Base-by-base conservation (phyloP, 2,329 filamentous ascomycete species). In the Parastagonospora avenae region DNA sequence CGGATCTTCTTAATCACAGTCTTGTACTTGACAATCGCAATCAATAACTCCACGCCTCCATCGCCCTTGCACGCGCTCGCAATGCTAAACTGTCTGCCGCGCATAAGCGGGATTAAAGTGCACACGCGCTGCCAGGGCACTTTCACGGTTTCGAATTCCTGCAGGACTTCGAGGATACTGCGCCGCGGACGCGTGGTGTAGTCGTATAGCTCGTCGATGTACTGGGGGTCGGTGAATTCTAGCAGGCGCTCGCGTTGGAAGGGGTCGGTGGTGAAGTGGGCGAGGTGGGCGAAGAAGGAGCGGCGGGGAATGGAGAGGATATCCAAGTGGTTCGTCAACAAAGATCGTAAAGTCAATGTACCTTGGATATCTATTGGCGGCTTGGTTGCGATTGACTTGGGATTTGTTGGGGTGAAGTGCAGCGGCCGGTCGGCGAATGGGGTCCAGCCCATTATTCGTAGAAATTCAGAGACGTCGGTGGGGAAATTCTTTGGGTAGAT, bases 51-150 rank as follows among this genome's bases (percentile, higher is more conserved):
- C 16, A 95, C 77, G 11, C 77, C 60, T 6, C 59, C 48, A 9
- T 56, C 39, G 0, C 16, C 31, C 2, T 54, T 53, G 5, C 86
- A 87, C 6, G 89, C 88, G 57, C 89, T 94, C 30, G 91, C 91
- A 54, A 97, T 92, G 72, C 92, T 97, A 70, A 96, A 99, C 63
- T 96, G 90, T 5, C 94, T 84, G n/a, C 87, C 89, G n/a, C 91
- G 86, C 40, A 97, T 87, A 3, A 87, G 66, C 0, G 94, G 94
- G 47, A 99, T 87, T 12, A 92, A 80, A 46, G 87, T 85, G 8
- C 90, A 80, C 1, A 88, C 80, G 42, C 87, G 85, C 48, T 88
- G 79, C 75, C 87, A 90, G 0, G 94, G 92, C 2, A 99, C 85
- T 55, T 87, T 87, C 47, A 97, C 88, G 0, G 85, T 88, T 36